These are phyloP conservation scores for Xylogone sp. DNA, from an alignment of 2,329 filamentous ascomycete species.

Conservation along the genomic window DNA sequence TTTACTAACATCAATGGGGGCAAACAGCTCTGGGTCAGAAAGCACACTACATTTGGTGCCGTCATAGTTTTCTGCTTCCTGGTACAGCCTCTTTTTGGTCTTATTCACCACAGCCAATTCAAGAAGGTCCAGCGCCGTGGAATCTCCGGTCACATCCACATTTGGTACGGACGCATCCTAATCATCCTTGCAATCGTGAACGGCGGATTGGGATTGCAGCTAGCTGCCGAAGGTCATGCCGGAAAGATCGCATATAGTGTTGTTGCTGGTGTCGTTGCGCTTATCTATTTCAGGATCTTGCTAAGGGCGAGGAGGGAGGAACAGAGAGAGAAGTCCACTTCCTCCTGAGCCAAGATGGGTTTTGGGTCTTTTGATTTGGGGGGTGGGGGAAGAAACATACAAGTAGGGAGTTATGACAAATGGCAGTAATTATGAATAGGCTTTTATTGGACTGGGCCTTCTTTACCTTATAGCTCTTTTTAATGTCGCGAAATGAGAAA, in stretches of 20 bases:
- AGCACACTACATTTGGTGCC: constrained; percentile 51
- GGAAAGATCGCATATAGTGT: constrained; percentile 50
- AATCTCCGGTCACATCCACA: constrained; percentile 50
- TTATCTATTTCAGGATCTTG: constrained; percentile 36
- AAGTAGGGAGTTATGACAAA: too few relatives aligned
- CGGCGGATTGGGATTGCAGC: constrained; percentile 53
- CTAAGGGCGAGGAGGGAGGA: neutral
- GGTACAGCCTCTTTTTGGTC: constrained; percentile 53
- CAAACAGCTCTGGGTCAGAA: constrained; percentile 43
- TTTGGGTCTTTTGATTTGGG: too few relatives aligned
- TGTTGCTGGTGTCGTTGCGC: constrained; percentile 42
- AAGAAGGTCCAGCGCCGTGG: constrained; percentile 43
- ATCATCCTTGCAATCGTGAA: constrained; percentile 57
- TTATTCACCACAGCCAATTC: constrained; percentile 51
- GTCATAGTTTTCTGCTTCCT: constrained; percentile 48
- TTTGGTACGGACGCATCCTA: constrained; percentile 55
- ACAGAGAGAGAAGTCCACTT: neutral
- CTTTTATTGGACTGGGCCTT: too few relatives aligned
- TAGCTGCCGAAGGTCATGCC: constrained; percentile 33
- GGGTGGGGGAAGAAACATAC: too few relatives aligned
- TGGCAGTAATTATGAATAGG: too few relatives aligned
- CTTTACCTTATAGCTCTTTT: too few relatives aligned
- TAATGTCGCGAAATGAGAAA: too few relatives aligned
- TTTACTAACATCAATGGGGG: neutral
- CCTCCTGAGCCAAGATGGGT: neutral